phyloP scores from a whole-genome alignment of 495 filamentous ascomycete species.

The Lophium mytilinum region DNA sequence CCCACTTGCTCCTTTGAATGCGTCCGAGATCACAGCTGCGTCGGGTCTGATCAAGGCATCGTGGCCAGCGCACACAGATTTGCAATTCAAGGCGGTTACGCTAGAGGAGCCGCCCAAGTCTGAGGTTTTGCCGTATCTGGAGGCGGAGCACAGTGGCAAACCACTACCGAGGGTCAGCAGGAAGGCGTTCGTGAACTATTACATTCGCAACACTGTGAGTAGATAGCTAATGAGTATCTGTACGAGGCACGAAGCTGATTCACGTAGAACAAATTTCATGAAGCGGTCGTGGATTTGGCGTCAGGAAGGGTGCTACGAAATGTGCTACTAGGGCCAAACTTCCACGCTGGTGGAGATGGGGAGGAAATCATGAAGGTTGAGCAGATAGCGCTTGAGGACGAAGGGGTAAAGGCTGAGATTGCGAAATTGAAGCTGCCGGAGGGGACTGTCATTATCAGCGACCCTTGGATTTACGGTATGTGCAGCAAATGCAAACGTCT shows the following conservation, averaged over 20 bases:
- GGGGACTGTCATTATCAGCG: conserved; percentile 51
- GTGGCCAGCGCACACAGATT: conserved; percentile 45
- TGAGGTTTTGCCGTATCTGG: conserved; percentile 46
- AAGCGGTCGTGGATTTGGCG: conserved; percentile 54
- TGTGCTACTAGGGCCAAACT: conserved; percentile 46
- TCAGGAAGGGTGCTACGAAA: conserved; percentile 48
- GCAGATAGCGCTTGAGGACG: conserved; percentile 47
- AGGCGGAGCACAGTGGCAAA: conserved; percentile 34
- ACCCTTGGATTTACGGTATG: conserved; percentile 67
- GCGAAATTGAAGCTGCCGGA: conserved; percentile 57
- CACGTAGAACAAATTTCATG: conserved; percentile 55
- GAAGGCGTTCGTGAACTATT: conserved; percentile 52
- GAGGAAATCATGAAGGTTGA: conserved; percentile 56
- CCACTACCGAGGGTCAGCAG: conserved; percentile 41
- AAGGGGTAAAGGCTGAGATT: conserved; percentile 52
- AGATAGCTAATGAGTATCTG: conserved; percentile 10
- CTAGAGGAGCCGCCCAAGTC: conserved; percentile 58
- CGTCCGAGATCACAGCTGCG: conserved; percentile 46
- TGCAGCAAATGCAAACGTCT: not conserved
- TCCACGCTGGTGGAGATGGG: conserved; percentile 50
- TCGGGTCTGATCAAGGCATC: conserved; percentile 37
- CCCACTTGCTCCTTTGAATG: conserved; percentile 52
- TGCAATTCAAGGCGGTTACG: conserved; percentile 59
- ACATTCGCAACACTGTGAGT: conserved; percentile 52
- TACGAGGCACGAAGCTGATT: not conserved